Evolutionary conservation across 2,329 filamentous ascomycete genomes (phyloP).

Genomic region (Xylaria sp.): DNA sequence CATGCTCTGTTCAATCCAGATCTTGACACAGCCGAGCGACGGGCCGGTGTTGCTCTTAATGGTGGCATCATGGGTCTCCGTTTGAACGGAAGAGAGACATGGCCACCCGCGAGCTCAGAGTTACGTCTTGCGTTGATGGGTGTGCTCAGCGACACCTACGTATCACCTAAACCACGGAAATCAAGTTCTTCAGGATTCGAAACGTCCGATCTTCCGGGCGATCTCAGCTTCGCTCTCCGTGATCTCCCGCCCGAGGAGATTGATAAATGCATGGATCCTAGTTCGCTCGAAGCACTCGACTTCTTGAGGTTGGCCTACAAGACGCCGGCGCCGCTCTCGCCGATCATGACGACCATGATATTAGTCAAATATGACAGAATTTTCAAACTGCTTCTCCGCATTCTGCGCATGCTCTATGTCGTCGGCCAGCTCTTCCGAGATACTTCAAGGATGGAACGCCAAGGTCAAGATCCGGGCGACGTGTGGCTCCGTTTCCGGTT

Average conservation of each 20-base stretch:
- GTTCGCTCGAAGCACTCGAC: conserved; percentile 88
- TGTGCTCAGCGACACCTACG: conserved; percentile 80
- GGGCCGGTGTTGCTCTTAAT: conserved; percentile 72
- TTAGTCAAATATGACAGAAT: conserved; percentile 85
- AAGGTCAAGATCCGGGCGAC: conserved; percentile 53
- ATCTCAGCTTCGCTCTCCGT: conserved; percentile 84
- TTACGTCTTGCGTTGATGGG: conserved; percentile 89
- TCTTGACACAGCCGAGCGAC: conserved; percentile 79
- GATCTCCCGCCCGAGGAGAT: conserved; percentile 83
- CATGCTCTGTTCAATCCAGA: conserved; percentile 87
- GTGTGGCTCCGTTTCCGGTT: conserved; percentile 70
- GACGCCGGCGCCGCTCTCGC: conserved; percentile 74
- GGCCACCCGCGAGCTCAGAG: conserved; percentile 95
- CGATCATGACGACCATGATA: conserved; percentile 76
- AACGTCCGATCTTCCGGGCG: conserved; percentile 67
- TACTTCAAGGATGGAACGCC: conserved; percentile 55
- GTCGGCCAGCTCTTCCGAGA: conserved; percentile 72
- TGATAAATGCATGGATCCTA: conserved; percentile 81
- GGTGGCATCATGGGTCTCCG: conserved; percentile 83
- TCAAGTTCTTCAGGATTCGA: conserved; percentile 48
- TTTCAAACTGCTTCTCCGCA: conserved; percentile 81
- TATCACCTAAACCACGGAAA: conserved; percentile 39
- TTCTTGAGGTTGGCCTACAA: conserved; percentile 90
- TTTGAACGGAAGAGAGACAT: conserved; percentile 80
- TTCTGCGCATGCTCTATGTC: conserved; percentile 82